Conservation (phyloP, 78 protist species). For the Dictyostelium firmibasis region DNA sequence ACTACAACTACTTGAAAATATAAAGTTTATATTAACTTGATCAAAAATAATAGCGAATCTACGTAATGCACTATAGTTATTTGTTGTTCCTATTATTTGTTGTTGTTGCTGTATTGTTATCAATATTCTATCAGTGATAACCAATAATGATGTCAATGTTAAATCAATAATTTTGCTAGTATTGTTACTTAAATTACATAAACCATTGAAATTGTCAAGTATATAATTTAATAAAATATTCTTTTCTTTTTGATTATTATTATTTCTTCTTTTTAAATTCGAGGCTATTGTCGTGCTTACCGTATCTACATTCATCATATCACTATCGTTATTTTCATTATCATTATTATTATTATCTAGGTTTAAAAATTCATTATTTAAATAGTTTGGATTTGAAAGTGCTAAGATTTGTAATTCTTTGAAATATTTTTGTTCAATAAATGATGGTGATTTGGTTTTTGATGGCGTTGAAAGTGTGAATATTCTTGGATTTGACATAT, state of each 20-base stretch:
- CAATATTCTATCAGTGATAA: not conserved
- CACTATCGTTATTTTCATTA: too few relatives aligned
- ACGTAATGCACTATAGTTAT: not conserved
- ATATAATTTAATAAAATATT: not conserved
- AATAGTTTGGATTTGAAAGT: not conserved
- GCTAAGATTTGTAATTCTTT: not conserved
- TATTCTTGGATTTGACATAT: not conserved
- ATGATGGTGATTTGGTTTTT: not conserved
- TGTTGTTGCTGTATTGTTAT: not conserved
- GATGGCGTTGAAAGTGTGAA: not conserved
- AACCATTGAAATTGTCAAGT: not conserved
- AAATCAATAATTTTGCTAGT: not conserved
- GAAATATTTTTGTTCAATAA: not conserved
- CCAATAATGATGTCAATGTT: not conserved
- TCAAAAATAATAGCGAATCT: not conserved
- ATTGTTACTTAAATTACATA: not conserved
- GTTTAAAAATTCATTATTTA: not conserved
- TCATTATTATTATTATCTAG: not conserved
- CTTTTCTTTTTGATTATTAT: not conserved
- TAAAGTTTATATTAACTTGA: not conserved
- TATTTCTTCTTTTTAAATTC: not conserved
- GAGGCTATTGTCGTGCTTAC: not conserved
- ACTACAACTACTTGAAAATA: not conserved
- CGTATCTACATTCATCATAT: not conserved
- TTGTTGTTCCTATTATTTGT: not conserved